Conservation (phyloP, 306 rosid genomes). For the Vigna angularis region DNA sequence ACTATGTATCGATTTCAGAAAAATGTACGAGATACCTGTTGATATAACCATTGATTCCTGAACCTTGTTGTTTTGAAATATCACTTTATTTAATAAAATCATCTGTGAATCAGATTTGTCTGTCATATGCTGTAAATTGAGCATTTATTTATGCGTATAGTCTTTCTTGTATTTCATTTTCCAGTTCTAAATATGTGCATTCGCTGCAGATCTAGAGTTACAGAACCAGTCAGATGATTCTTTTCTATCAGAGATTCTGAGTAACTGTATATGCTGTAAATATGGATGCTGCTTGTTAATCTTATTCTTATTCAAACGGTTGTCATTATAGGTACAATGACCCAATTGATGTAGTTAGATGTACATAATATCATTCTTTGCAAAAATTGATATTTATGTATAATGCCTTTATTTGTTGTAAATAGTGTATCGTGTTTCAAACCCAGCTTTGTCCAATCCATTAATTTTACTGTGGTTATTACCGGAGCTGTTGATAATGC, state of each 20-base stretch:
- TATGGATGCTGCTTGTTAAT: conserved; percentile 46
- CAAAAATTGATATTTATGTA: conserved; percentile 42
- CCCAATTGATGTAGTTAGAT: conserved; percentile 49
- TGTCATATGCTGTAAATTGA: conserved; percentile 4
- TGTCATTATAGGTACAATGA: conserved; percentile 38
- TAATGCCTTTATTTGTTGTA: conserved; percentile 52
- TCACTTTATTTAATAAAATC: conserved; percentile 10
- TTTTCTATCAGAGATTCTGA: conserved; percentile 39
- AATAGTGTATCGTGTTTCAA: conserved; percentile 36
- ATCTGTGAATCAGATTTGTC: neutral
- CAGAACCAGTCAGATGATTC: conserved; percentile 48
- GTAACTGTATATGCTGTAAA: conserved; percentile 55
- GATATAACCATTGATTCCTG: conserved; percentile 10
- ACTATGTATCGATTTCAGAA: neutral
- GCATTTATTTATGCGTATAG: conserved; percentile 18
- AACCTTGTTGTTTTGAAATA: conserved; percentile 24
- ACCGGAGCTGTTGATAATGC: conserved; percentile 28
- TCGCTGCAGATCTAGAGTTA: conserved; percentile 56
- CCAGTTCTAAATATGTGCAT: conserved; percentile 30
- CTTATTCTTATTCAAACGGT: conserved; percentile 36
- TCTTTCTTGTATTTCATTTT: conserved; percentile 25
- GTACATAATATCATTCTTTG: conserved; percentile 59
- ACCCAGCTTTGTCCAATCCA: conserved; percentile 19
- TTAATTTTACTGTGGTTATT: conserved; percentile 23
- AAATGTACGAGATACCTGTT: neutral